Evolutionary conservation across 768 basidiomycete genomes (phyloP), one percentile per base, ranked within the genome.

Genomic region (Strobilomyces echinocephalus): DNA sequence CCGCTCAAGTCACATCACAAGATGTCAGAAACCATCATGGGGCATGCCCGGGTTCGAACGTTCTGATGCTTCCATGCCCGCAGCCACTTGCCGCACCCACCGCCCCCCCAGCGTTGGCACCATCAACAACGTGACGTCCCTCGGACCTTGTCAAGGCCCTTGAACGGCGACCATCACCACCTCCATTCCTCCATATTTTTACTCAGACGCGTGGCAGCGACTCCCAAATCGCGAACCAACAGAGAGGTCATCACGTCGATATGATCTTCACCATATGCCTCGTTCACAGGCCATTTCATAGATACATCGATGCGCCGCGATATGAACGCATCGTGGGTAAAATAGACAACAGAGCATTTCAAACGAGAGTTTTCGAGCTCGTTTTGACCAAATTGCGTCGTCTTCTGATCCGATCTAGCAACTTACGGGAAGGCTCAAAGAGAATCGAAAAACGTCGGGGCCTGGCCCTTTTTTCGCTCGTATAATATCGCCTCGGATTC

Each of bases 351-450:
- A n/a, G 28, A 42, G 39, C n/a, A 20, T 46, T 26, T 26, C 52
- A 52, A 52, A 35, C 15, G 6, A n/a, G 52, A 15, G 50, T 40
- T 53, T 59, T 67, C 66, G 65, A 69, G 30, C 42, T 51, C 49
- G 39, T 46, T 67, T 60, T 69, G 35, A 65, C 67, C 67, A 65
- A 60, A 69, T 60, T 14, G 50, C 48, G 41, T 38, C 26, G 50
- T 39, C 60, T 67, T 66, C 66, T 68, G 57, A 66, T 68, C 60
- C 48, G 60, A 62, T 56, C 59, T 50, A 18, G 14, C 35, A 36
- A 36, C 35, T 36, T 36, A 36, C 35, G 15, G 16, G 44, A 30
- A 43, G 5, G 24, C 39, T 2, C 18, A 34, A 46, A 15, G 45
- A n/a, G 45, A 34, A 24, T 8, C 9, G 20, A 38, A 40, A 41